Evolutionary conservation across 2,329 filamentous ascomycete species (phyloP), one percentile per base, ranked within the genome.

Genomic region (Colletotrichum sp.): DNA sequence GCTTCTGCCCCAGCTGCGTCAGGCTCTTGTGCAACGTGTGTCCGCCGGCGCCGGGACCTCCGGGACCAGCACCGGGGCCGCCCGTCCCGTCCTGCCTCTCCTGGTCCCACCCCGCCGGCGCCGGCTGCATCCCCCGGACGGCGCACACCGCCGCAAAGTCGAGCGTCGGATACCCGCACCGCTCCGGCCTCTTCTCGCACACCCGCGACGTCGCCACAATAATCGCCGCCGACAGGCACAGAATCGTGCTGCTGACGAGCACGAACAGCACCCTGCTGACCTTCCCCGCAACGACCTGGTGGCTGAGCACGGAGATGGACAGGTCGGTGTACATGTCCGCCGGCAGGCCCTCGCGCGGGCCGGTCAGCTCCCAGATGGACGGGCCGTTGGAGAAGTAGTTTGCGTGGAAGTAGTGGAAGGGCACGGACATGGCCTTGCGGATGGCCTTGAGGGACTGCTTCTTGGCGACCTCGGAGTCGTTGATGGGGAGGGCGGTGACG

Each of bases 141-240:
- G 73, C 73, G 28, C 73, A 76, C 57, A 73, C 73, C 26, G 70
- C 73, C 16, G 73, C 73, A 16, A 76, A 76, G 39, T 76, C 73
- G 28, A 76, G 64, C 21, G 73, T 76, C 21, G 73, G 73, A 8
- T 76, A 76, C 26, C 73, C 73, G 64, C 73, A 76, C 16, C 73
- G 55, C 28, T 73, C 63, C n/a, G 73, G 73, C 32, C 73, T 63
- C 49, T 76, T 76, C 21, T 44, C 70, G 34, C 55, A 73, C 5
- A 73, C 64, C 44, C 64, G 36, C 5, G 73, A 73, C 44, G 73
- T 76, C 5, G 57, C 70, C 6, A 76, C 18, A 9, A 76, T 76
- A 13, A 76, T 73, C 16, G 44, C 73, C 5, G 49, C 64, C 26
- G 73, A 36, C 16, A 64, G 7, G 1, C 16, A 8, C 4, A 76